phyloP scores from a whole-genome alignment of 352 stramenopile genomes.

The Phytophthora quininea region DNA sequence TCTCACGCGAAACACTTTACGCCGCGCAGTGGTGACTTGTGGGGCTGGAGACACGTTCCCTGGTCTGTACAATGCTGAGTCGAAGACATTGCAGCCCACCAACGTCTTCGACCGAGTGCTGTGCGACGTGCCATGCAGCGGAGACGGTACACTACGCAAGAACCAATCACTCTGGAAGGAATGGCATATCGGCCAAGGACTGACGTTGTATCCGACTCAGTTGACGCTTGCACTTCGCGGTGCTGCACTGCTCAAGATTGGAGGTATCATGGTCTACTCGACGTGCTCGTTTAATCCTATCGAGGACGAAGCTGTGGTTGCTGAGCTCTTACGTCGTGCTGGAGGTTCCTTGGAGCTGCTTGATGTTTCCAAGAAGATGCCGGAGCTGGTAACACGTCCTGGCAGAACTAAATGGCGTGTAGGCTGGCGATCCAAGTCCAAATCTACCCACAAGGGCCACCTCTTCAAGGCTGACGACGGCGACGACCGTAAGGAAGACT shows the following conservation, averaged over 20 bases:
- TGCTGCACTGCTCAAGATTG: conserved; percentile 89
- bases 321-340: conserved; percentile 91
- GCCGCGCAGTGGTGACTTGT: conserved; percentile 92
- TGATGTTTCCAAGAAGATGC: conserved; percentile 74
- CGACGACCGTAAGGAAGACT: conserved; percentile 11
- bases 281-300: conserved; percentile 99
- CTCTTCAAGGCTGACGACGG: conserved; percentile 49
- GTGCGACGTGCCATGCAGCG: conserved; percentile 98
- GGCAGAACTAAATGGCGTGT: conserved; percentile 72
- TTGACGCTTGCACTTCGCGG: conserved; percentile 92
- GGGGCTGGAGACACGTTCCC: conserved; percentile 94
- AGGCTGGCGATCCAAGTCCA: conserved; percentile 89
- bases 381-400: conserved; percentile 56
- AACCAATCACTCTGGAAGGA: conserved; percentile 94
- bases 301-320: conserved; percentile 99
- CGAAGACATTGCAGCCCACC: conserved; percentile 48
- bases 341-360: conserved; percentile 90
- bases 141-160: conserved; percentile 98
- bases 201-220: conserved; percentile 95
- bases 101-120: conserved; percentile 98
- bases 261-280: conserved; percentile 95
- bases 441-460: conserved; percentile 83
- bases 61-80: conserved; percentile 71
- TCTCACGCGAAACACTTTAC: conserved; percentile 82
- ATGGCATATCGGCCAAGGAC: conserved; percentile 92